Evolutionary conservation across 2,329 filamentous ascomycete genomes (phyloP).

Genomic region (Bretziella fagacearum): DNA sequence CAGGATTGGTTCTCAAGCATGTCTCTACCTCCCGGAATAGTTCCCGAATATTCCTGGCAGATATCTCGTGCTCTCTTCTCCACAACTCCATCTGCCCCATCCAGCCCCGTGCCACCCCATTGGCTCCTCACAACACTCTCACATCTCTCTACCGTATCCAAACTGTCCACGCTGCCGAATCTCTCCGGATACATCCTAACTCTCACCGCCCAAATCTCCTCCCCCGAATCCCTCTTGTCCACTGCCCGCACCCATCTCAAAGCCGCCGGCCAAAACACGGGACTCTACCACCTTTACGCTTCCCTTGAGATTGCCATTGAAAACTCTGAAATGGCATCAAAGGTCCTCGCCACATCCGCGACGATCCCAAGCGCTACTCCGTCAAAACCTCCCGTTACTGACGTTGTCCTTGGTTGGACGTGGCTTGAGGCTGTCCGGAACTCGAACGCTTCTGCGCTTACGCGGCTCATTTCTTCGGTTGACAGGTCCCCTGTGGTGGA

Average conservation of each 20-base stretch:
- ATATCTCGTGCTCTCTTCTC: neutral
- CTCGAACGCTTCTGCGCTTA: slow-evolving; percentile 19
- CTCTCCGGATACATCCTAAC: slow-evolving; percentile 56
- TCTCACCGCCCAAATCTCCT: slow-evolving; percentile 41
- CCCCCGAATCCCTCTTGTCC: slow-evolving; percentile 43
- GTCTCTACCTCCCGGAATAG: slow-evolving; percentile 3
- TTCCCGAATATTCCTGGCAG: neutral
- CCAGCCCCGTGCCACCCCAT: neutral
- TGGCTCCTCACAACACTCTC: neutral
- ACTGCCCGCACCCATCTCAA: slow-evolving; percentile 60
- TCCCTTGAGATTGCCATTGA: slow-evolving; percentile 47
- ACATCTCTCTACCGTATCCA: neutral
- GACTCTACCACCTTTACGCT: slow-evolving; percentile 66
- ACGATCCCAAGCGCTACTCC: neutral
- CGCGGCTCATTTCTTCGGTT: slow-evolving; percentile 26
- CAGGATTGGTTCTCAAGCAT: neutral
- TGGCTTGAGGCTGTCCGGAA: slow-evolving; percentile 31
- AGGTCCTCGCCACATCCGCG: slow-evolving; percentile 43
- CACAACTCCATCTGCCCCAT: neutral
- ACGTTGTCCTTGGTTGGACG: slow-evolving; percentile 31
- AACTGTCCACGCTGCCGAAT: neutral
- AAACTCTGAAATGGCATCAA: slow-evolving; percentile 35
- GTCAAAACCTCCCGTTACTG: slow-evolving; percentile 6
- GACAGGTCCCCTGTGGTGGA: slow-evolving; percentile 17
- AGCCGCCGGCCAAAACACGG: slow-evolving; percentile 41